Conservation (phyloP, 2,329 filamentous ascomycete species). For the Colletotrichum tamarilloi region DNA sequence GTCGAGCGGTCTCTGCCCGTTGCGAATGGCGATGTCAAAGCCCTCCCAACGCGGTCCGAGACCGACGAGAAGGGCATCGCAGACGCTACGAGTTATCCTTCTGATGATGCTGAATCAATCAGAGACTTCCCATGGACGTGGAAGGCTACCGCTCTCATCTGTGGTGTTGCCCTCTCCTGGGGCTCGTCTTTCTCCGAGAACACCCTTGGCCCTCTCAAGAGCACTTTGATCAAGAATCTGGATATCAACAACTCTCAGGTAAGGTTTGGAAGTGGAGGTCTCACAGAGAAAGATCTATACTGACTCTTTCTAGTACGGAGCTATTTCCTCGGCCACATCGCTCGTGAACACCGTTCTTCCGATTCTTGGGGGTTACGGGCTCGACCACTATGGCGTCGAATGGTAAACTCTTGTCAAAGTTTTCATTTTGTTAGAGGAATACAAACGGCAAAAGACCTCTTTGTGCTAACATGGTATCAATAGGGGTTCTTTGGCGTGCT, state of each 20-base stretch:
- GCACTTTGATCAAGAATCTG: not conserved
- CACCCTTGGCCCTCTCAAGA: not conserved
- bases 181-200: not conserved
- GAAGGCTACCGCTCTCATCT: conserved; percentile 38
- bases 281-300: no score
- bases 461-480: not conserved
- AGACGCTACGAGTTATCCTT: not conserved
- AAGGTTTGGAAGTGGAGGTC: not conserved
- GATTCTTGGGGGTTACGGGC: not conserved
- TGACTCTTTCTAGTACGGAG: not conserved
- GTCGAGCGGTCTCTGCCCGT: not conserved
- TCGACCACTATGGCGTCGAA: not conserved
- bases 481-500: not conserved
- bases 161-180: not conserved
- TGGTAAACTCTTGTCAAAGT: not conserved
- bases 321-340: not conserved
- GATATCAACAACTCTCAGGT: not conserved
- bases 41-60: not conserved
- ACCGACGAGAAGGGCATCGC: conserved; percentile 20
- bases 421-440: not conserved
- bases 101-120: conserved; percentile 7
- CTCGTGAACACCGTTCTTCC: not conserved
- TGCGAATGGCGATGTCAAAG: not conserved
- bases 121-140: conserved; percentile 40
- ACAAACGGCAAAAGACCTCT: not conserved